Evolutionary conservation across 495 filamentous ascomycete genomes (phyloP).

Genomic region (Hypoxylon lienhwacheense): DNA sequence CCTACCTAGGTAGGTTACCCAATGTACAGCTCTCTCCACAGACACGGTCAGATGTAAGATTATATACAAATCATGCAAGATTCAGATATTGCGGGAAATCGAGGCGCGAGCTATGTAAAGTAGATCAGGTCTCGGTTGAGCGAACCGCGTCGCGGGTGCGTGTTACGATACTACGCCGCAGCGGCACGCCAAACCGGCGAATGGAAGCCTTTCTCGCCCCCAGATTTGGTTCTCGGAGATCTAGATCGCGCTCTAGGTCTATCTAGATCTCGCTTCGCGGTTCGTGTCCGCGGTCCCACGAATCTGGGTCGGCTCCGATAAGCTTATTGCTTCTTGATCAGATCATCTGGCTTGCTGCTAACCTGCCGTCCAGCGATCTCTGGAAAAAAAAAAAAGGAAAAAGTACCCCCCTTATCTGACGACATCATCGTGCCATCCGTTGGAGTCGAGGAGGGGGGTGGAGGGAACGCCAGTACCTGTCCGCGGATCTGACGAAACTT

Average conservation of each 20-base stretch:
- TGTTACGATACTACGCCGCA: constrained; percentile 11
- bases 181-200: constrained; percentile 5
- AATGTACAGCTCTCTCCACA: too few relatives aligned
- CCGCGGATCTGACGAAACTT: neutral
- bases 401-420: constrained; percentile 23
- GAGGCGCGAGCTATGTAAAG: too few relatives aligned
- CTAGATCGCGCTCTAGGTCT: constrained; percentile 37
- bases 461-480: neutral
- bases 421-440: constrained; percentile 15
- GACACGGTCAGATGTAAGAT: too few relatives aligned
- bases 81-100: too few relatives aligned
- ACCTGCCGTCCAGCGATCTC: constrained; percentile 1
- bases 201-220: constrained; percentile 25
- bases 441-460: neutral
- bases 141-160: too few relatives aligned
- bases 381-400: neutral
- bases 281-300: constrained; percentile 22
- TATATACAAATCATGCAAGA: too few relatives aligned
- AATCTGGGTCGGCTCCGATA: constrained; percentile 33
- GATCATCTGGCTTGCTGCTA: constrained; percentile 17
- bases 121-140: too few relatives aligned
- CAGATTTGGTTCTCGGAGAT: constrained; percentile 24
- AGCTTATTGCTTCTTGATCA: constrained; percentile 26
- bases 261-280: constrained; percentile 30
- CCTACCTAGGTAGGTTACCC: too few relatives aligned